Conservation (phyloP, 2,329 filamentous ascomycete genomes). For the Tetracladium maxilliforme region DNA sequence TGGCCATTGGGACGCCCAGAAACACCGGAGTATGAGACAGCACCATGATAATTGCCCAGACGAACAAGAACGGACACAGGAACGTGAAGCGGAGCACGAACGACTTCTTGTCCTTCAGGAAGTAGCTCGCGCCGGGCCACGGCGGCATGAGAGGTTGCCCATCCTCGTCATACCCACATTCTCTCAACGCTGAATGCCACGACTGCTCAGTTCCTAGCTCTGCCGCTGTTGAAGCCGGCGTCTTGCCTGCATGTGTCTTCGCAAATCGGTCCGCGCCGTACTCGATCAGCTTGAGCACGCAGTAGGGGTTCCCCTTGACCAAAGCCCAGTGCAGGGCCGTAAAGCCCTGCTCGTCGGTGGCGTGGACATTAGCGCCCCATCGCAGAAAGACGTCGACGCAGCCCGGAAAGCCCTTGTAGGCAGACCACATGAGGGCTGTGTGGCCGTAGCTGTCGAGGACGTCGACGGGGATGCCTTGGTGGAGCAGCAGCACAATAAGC, state of each 20-base stretch:
- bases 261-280: constrained; percentile 91
- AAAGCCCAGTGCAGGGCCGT: constrained; percentile 93
- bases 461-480: constrained; percentile 92
- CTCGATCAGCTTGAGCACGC: constrained; percentile 87
- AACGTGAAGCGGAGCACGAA: constrained; percentile 83
- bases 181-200: constrained; percentile 71
- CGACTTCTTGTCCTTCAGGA: constrained; percentile 61
- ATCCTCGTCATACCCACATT: constrained; percentile 72
- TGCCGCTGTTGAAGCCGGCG: constrained; percentile 67
- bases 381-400: constrained; percentile 86
- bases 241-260: constrained; percentile 81
- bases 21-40: constrained; percentile 62
- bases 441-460: constrained; percentile 81
- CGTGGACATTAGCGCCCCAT: constrained; percentile 91
- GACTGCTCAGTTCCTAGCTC: constrained; percentile 78
- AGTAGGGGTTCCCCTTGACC: constrained; percentile 80
- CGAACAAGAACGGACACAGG: constrained; percentile 67
- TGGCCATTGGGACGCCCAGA: constrained; percentile 56
- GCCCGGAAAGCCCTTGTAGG: constrained; percentile 88
- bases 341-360: constrained; percentile 81
- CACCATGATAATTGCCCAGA: constrained; percentile 57
- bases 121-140: constrained; percentile 57
- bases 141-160: constrained; percentile 55
- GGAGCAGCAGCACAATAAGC: constrained; percentile 74
- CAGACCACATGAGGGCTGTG: constrained; percentile 95